Evolutionary conservation across 768 basidiomycete genomes (phyloP).

Genomic region (Fomitopsis serialis): DNA sequence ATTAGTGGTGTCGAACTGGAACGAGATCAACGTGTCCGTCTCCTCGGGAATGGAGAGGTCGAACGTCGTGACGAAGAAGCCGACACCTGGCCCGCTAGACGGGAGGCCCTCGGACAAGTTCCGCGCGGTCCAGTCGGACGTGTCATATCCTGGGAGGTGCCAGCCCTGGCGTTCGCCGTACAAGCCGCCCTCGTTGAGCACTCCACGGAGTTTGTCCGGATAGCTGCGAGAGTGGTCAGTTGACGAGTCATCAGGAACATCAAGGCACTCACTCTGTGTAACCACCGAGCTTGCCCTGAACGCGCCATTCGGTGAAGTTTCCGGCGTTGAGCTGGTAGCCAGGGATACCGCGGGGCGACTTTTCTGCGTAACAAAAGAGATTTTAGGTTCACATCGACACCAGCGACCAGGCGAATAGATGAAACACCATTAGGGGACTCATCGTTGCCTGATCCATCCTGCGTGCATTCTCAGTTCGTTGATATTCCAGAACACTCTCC

Average conservation of each 20-base stretch:
- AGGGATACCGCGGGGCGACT: constrained; percentile 73
- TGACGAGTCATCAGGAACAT: neutral
- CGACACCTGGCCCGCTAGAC: constrained; percentile 55
- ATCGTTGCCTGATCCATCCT: constrained; percentile 75
- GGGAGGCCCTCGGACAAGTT: constrained; percentile 58
- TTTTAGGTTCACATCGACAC: too few species aligned
- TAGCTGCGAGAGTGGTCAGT: constrained; percentile 38
- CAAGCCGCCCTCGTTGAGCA: constrained; percentile 43
- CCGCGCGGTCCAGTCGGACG: constrained; percentile 51
- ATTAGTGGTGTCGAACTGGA: constrained; percentile 57
- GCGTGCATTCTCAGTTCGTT: neutral
- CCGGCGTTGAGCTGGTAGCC: constrained; percentile 69
- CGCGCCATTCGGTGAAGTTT: constrained; percentile 35
- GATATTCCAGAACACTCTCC: neutral
- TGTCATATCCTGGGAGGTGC: constrained; percentile 56
- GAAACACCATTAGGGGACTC: constrained; percentile 33
- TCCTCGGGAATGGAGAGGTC: constrained; percentile 51
- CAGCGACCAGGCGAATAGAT: neutral
- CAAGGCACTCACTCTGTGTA: constrained; percentile 28
- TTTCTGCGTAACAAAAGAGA: constrained; percentile 29
- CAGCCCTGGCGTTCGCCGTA: constrained; percentile 41
- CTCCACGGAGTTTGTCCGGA: constrained; percentile 54
- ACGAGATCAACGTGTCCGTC: constrained; percentile 66
- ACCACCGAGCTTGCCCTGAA: constrained; percentile 42
- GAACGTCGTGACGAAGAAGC: constrained; percentile 79